Evolutionary conservation across 208 protist genomes (phyloP).

Genomic region (Wallacemonas sp.): DNA sequence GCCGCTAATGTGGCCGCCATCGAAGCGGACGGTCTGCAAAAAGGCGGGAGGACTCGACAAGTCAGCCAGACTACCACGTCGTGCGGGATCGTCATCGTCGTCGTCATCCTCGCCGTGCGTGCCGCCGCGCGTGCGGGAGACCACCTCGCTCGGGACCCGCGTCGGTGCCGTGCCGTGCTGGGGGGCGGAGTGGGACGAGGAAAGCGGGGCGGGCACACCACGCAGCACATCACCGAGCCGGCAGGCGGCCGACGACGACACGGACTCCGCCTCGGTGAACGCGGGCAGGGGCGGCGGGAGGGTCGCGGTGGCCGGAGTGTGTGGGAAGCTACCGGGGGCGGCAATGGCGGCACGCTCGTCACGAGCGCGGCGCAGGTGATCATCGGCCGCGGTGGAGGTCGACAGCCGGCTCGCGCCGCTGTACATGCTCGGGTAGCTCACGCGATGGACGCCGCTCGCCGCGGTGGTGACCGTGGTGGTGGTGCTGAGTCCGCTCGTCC

Average conservation of each 20-base stretch:
- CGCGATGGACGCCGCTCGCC: neutral
- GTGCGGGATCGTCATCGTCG: neutral
- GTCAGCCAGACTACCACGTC: neutral
- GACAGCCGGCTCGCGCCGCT: slow-evolving; percentile 2
- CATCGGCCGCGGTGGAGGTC: slow-evolving; percentile 10
- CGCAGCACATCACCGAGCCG: slow-evolving; percentile 1
- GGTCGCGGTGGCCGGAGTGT: neutral
- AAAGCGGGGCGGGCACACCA: no score
- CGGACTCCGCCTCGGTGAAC: neutral
- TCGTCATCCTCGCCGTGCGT: neutral
- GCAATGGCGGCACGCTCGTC: no score
- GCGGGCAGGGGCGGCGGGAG: neutral
- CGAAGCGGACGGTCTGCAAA: no score
- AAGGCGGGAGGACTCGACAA: neutral
- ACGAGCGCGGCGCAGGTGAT: no score
- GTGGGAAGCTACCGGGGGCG: no score
- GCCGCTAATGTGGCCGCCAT: no score
- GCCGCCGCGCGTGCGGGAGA: neutral
- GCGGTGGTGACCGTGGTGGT: neutral
- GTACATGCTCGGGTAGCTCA: slow-evolving; percentile 9
- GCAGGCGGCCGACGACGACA: neutral
- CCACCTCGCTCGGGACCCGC: neutral
- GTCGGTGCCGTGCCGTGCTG: neutral
- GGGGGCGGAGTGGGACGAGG: no score
- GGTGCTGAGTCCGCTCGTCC: slow-evolving; percentile 5